Evolutionary conservation across 2,329 filamentous ascomycete species (phyloP).

Genomic region (Stagonosporopsis rhizophila): DNA sequence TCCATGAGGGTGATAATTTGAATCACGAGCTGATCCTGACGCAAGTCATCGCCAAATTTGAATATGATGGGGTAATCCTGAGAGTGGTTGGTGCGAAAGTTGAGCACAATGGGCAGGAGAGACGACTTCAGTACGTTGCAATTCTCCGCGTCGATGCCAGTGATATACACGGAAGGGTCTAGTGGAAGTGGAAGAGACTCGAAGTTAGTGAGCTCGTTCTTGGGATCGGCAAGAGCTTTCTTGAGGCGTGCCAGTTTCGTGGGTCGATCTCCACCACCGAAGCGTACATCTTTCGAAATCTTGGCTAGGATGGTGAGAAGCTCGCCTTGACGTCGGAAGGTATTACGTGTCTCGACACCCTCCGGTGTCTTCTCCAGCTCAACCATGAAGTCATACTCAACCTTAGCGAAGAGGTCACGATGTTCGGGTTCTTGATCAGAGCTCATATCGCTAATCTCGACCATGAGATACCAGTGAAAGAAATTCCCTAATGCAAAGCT

Average conservation of each 20-base stretch:
- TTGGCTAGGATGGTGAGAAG: conserved; percentile 86
- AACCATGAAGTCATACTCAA: conserved; percentile 95
- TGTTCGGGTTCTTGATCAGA: conserved; percentile 76
- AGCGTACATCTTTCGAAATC: conserved; percentile 86
- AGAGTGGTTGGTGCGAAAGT: conserved; percentile 81
- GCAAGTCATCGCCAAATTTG: conserved; percentile 94
- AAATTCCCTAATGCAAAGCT: conserved; percentile 95
- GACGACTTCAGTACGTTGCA: conserved; percentile 95
- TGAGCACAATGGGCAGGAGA: conserved; percentile 86
- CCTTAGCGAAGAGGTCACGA: conserved; percentile 86
- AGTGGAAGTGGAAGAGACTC: conserved; percentile 88
- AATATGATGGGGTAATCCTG: conserved; percentile 91
- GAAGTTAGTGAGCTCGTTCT: conserved; percentile 84
- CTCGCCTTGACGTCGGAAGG: conserved; percentile 85
- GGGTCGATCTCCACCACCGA: conserved; percentile 76
- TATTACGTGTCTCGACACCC: conserved; percentile 76
- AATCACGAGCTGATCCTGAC: conserved; percentile 96
- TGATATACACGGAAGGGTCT: conserved; percentile 81
- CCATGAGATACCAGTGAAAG: conserved; percentile 98
- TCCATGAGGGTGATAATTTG: conserved; percentile 99
- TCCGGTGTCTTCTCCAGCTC: conserved; percentile 76
- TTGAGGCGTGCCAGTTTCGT: conserved; percentile 86
- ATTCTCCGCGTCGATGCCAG: conserved; percentile 82
- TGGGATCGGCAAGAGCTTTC: conserved; percentile 82
- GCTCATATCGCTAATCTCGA: conserved; percentile 87